Conservation (phyloP, 2,329 filamentous ascomycete genomes). For the Sporothrix humicola region DNA sequence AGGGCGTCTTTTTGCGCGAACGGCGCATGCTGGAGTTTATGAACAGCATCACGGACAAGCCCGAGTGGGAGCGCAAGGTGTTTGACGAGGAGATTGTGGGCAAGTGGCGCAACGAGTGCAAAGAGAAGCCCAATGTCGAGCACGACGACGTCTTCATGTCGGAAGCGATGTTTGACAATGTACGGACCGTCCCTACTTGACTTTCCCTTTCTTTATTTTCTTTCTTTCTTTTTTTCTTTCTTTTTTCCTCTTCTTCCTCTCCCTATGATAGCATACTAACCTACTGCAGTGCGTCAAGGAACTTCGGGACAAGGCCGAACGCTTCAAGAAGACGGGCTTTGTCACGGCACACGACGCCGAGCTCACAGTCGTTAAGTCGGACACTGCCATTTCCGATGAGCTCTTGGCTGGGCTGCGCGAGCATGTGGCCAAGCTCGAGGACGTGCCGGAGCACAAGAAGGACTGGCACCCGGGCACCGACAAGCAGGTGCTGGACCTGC, state of each 20-base stretch:
- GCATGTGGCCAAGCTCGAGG: conserved; percentile 52
- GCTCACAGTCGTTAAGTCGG: conserved; percentile 58
- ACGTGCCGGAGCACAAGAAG: conserved; percentile 44
- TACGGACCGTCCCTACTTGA: not conserved
- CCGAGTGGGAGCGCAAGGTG: conserved; percentile 47
- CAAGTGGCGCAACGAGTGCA: conserved; percentile 45
- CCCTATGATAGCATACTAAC: not conserved
- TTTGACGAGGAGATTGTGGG: conserved; percentile 45
- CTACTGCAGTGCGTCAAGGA: conserved; percentile 50
- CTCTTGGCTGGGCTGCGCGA: conserved; percentile 46
- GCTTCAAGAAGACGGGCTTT: conserved; percentile 50
- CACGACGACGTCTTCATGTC: conserved; percentile 35
- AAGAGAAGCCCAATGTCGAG: conserved; percentile 19
- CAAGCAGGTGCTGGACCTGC: conserved; percentile 60
- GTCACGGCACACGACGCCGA: conserved; percentile 52
- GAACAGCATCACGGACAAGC: conserved; percentile 48
- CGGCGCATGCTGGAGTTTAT: conserved; percentile 47
- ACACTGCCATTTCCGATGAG: conserved; percentile 49
- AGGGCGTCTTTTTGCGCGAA: conserved; percentile 41
- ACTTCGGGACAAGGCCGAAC: conserved; percentile 56
- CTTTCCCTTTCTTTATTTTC: not conserved
- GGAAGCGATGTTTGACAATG: conserved; percentile 35
- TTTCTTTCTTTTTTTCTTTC: no score
- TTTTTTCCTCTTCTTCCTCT: not conserved
- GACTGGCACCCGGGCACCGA: conserved; percentile 64